Base-by-base conservation (phyloP, 306 rosid species). In the Begonia loranthoides region DNA sequence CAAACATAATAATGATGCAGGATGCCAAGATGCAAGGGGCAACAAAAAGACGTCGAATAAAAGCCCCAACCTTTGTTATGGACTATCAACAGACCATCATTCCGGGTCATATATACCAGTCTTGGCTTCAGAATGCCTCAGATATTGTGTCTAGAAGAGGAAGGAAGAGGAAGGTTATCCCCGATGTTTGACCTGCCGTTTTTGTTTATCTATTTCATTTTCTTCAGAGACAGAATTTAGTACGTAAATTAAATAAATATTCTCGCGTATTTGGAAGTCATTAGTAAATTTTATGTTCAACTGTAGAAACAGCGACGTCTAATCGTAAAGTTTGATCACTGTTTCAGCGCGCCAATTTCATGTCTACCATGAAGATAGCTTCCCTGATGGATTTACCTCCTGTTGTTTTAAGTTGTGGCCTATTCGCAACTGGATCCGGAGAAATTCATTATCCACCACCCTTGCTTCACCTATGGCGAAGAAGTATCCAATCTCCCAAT, bases 381-480 rank as follows among this genome's bases (percentile, higher is more conserved):
- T 60, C 68, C 69, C 85, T 85, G 69, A 77, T 82, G 94, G 82
- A 80, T 60, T 62, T 78, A 50, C 97, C 97, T 41, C 81, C 83
- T 11, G 56, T 66, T 59, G 80, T 68, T 58, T 67, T 90, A 55
- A 63, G 66, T 50, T 78, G 64, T 52, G 54, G 63, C 58, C 74
- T 76, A 76, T 77, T 70, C 56, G 52, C 65, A 50, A 63, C 49
- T 43, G 85, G 71, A 67, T 68, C 56, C 54, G 57, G 60, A 56
- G 66, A 69, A 60, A 52, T 79, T 61, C 70, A 86, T 74, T 90
- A 84, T 76, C 97, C 94, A 16, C 52, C 40, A 28, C 82, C 85
- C 58, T 64, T 82, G 52, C 64, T 90, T 39, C 75, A 86, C 17
- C 60, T 78, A 62, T 86, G 92, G 95, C 68, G 51, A 54, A 81